Base-by-base conservation (phyloP, 2,329 filamentous ascomycete genomes). In the Zymoseptoria ardabiliae region DNA sequence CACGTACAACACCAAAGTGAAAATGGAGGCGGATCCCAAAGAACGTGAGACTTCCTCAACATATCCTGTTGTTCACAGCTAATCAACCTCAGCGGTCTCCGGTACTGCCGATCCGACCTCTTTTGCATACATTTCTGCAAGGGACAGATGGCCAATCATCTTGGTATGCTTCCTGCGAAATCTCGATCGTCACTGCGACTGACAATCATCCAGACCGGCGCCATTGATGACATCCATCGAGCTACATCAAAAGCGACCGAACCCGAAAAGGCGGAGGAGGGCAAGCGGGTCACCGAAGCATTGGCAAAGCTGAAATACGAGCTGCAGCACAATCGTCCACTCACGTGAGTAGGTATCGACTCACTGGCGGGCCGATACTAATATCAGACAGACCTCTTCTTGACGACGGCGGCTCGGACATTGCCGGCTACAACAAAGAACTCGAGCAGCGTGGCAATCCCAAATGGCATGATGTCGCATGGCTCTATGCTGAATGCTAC, bases 401-500 rank as follows among this genome's bases (percentile, higher is more conserved):
- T 13, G 88, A 96, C 66, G 92, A 96, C 71, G 90, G 89, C 58
- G 79, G 84, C 65, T 74, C 84, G 10, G 91, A 97, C 68, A 84
- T 97, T 28, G 81, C 81, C 13, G 79, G 82, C 49, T 99, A 97
- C 78, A 99, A 99, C 77, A 80, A 86, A 65, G 92, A 97, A 75
- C 78, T 99, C 5, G 82, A 88, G 65, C 81, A 86, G 65, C 81
- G 91, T 20, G 89, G 87, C 50, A 83, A 82, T 53, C 85, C 89
- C 0, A 86, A 82, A 53, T 99, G 94, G 94, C 88, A 93, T 71
- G 82, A 88, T 63, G 85, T 88, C 4, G 83, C 91, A 5, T 99
- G 94, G 94, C 82, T 99, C 1, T 99, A 85, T 75, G 80, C 88
- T 23, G 94, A 99, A 78, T 97, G 94, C 79, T 97, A 97, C 74